Evolutionary conservation across 2,329 filamentous ascomycete genomes (phyloP), one percentile per base, ranked within the genome.

Genomic region (Diaporthe vexans): DNA sequence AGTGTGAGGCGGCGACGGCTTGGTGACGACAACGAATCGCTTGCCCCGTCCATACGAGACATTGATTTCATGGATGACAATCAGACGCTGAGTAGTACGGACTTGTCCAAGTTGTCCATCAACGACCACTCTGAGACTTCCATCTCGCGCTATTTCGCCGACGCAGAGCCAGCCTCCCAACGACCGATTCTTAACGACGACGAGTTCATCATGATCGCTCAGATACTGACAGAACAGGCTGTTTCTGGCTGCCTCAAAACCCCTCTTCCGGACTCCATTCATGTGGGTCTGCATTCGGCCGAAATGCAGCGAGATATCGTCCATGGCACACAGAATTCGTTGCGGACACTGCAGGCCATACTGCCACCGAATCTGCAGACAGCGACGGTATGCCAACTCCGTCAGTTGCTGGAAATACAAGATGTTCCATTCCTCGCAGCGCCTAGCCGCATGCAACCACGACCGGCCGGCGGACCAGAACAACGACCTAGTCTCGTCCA

Each of bases 181-280:
- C 85, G 88, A 33, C 79, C 87, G 33, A 82, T 84, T 13, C 80
- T 88, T 21, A 82, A 85, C 1, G 90, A 92, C 72, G 88, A 91
- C 3, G 91, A 93, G 54, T 86, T 90, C 74, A 90, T 94, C 46
- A 89, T 90, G 69, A 87, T 93, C 35, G 92, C 92, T 0, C 93
- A 94, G 78, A 89, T 94, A 51, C 83, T 94, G n/a, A 92, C 91
- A 2, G 92, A 94, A 75, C 93, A 95, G 79, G 88, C 92, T 29
- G 87, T 90, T 3, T 89, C 87, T 13, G 88, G 91, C 1, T 84
- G 80, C 19, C 78, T 89, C 37, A 82, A 83, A 21, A 80, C 85
- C 54, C 79, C 75, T 43, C 79, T 77, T 61, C 77, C 78, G 5
- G 79, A 76, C 17, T 43, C 37, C 3, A 37, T 26, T n/a, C 46